Evolutionary conservation across 164 flowering plant species (phyloP), one percentile per base, ranked within the genome.

Genomic region (Echeveria elegans): DNA sequence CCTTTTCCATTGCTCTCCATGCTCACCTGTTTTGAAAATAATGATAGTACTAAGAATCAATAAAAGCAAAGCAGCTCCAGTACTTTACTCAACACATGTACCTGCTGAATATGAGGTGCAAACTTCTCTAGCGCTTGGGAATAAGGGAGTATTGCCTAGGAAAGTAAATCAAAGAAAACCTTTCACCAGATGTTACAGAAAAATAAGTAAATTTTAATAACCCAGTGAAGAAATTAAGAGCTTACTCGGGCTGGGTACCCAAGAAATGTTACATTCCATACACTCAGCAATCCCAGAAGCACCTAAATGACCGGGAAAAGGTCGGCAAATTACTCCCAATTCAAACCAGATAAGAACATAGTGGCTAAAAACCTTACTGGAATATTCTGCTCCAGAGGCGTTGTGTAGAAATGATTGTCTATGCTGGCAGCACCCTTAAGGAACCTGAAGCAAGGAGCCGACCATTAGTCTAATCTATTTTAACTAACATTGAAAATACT

Each of bases 1-100:
- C 97, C 87, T 74, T 94, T 94, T 28, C 99, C 99, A 80, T 94
- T 91, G 74, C 99, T 94, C 73, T 94, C 99, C 99, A 94, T 94
- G 86, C 99, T 94, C 63, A 94, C 96, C 99, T 94, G 71, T 40
- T 77, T 63, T 30, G 34, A 64, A 36, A 0, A 73, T 23, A 50
- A 15, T 15, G n/a, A n/a, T n/a, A n/a, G n/a, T n/a, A n/a, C n/a
- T n/a, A 45, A 2, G 1, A 31, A 38, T 12, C 29, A 41, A 69
- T 61, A 38, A 30, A 24, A 14, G 14, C 1, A 15, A 14, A 32
- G 8, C 34, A 15, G 26, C 23, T 9, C 32, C 41, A 19, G 58
- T 60, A 34, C 15, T 10, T 26, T 38, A 38, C 19, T 38, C 68
- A 16, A 64, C 0, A 32, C 45, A 1, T 66, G 72, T 60, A 68